These are phyloP conservation scores for Zymoseptoria pseudotritici DNA, from an alignment of 2,329 filamentous ascomycete species.

Conservation along the genomic window DNA sequence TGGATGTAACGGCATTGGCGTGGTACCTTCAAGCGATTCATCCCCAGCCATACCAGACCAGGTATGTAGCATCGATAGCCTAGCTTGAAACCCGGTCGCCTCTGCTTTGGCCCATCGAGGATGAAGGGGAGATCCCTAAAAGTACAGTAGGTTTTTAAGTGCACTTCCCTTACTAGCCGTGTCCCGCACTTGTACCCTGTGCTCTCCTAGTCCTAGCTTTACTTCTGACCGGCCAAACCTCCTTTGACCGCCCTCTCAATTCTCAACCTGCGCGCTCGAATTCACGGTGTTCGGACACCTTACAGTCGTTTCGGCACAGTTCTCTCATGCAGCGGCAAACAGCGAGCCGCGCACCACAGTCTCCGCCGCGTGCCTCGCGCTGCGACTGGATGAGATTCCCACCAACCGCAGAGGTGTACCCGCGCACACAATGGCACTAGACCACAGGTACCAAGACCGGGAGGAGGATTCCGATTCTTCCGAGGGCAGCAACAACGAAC, in stretches of 20 bases:
- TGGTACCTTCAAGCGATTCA: neutral
- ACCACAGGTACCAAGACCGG: neutral
- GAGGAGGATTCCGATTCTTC: neutral
- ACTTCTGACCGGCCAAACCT: neutral
- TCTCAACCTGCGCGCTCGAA: neutral
- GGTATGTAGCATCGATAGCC: neutral
- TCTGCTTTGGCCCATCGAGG: neutral
- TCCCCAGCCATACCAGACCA: neutral
- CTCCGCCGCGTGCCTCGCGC: neutral
- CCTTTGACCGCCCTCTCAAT: neutral
- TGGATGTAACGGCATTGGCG: neutral
- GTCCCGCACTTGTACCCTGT: neutral
- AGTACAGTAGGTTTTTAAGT: neutral
- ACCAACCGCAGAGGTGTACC: neutral
- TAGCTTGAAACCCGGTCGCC: neutral
- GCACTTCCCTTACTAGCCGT: neutral
- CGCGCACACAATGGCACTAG: neutral
- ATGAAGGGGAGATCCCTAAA: neutral
- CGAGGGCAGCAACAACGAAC: slow-evolving; percentile 10
- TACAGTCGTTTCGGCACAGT: neutral
- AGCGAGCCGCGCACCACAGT: neutral
- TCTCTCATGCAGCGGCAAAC: neutral
- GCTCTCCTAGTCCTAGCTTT: neutral
- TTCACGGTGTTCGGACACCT: neutral
- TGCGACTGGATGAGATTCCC: neutral